Conservation (phyloP, 2,329 filamentous ascomycete genomes). For the Periconia sp. region DNA sequence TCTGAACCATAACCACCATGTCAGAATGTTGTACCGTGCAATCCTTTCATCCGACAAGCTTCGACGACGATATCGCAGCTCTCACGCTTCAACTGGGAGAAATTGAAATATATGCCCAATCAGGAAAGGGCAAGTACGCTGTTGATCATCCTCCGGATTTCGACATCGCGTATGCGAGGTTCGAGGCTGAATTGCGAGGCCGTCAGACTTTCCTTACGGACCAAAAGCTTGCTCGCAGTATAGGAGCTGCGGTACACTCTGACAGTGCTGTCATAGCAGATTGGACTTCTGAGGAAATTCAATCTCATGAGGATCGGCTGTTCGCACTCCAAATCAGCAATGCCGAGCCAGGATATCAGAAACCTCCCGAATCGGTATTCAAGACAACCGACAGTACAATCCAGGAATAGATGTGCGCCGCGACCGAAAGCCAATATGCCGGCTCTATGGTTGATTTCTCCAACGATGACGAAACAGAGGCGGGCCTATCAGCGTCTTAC, state of each 20-base stretch:
- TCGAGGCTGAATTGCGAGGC: constrained; percentile 19
- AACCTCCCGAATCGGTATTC: constrained; percentile 5
- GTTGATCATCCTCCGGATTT: constrained; percentile 18
- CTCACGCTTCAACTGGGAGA: constrained; percentile 34
- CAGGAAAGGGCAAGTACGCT: constrained; percentile 27
- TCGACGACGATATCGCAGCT: constrained; percentile 34
- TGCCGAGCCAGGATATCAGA: constrained; percentile 19
- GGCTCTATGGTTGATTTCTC: constrained; percentile 11
- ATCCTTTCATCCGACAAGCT: constrained; percentile 6
- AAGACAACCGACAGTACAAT: neutral
- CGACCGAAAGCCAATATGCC: constrained; percentile 4
- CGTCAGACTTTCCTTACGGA: constrained; percentile 22
- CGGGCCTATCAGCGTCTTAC: constrained; percentile 20
- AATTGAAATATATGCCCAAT: constrained; percentile 5
- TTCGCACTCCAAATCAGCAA: constrained; percentile 19
- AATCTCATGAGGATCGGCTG: constrained; percentile 20
- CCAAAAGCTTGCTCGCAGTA: constrained; percentile 26
- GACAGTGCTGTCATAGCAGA: constrained; percentile 23
- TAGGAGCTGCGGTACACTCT: constrained; percentile 27
- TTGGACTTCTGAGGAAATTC: constrained; percentile 13
- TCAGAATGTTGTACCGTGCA: constrained; percentile 1
- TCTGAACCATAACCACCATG: no score
- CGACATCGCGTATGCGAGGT: constrained; percentile 23
- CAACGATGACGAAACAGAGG: constrained; percentile 15
- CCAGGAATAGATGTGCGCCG: constrained; percentile 9